phyloP scores from a whole-genome alignment of 768 basidiomycete species.

The Trametes villosa region DNA sequence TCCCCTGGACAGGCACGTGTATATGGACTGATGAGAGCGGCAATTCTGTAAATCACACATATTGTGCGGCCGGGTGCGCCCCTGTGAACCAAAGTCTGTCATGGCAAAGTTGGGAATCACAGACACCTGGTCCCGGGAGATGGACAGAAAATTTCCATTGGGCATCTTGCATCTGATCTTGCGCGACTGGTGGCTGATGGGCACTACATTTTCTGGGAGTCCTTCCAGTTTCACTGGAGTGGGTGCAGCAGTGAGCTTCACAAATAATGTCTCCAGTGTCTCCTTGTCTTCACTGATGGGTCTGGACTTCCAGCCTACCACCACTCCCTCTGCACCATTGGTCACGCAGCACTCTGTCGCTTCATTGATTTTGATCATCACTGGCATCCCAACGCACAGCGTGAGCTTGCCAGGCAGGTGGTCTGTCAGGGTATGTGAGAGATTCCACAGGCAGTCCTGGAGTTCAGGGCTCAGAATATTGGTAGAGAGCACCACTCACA shows the following conservation, averaged over 20 bases:
- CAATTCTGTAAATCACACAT: slow-evolving; percentile 16
- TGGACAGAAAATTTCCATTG: slow-evolving; percentile 9
- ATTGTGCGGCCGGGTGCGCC: slow-evolving; percentile 22
- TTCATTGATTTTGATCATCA: neutral
- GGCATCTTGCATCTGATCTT: slow-evolving; percentile 20
- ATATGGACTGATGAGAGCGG: slow-evolving; percentile 24
- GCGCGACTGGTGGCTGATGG: slow-evolving; percentile 11
- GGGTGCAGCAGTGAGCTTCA: slow-evolving; percentile 18
- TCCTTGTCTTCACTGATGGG: slow-evolving; percentile 4
- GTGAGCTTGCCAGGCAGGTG: too few relatives aligned
- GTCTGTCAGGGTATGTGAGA: too few relatives aligned
- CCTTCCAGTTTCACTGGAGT: slow-evolving; percentile 22
- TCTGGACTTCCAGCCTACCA: slow-evolving; percentile 23
- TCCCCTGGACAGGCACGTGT: slow-evolving; percentile 28
- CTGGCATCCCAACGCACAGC: too few relatives aligned
- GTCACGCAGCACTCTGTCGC: slow-evolving; percentile 4
- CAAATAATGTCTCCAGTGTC: slow-evolving; percentile 29
- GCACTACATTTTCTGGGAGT: slow-evolving; percentile 30
- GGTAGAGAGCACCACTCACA: too few relatives aligned
- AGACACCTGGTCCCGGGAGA: slow-evolving; percentile 22
- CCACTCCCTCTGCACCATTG: slow-evolving; percentile 28
- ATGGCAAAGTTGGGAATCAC: slow-evolving; percentile 32
- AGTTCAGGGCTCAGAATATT: too few relatives aligned
- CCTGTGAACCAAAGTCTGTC: slow-evolving; percentile 33
- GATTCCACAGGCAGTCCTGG: too few relatives aligned